These are phyloP conservation scores for Alternaria incomplexa DNA, from an alignment of 2,329 filamentous ascomycete species.

Conservation along the genomic window DNA sequence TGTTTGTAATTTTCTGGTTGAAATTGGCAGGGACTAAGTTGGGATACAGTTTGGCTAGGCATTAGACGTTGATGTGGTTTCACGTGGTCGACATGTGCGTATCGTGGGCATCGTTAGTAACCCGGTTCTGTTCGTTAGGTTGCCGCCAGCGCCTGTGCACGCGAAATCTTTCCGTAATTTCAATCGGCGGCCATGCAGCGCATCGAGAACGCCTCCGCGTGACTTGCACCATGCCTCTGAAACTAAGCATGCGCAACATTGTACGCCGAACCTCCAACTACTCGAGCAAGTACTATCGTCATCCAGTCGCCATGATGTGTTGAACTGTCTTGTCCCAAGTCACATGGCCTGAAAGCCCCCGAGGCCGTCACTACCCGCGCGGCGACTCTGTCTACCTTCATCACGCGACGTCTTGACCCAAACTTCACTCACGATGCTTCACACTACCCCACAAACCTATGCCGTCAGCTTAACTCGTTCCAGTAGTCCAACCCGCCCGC, in stretches of 20 bases:
- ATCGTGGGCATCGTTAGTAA: slow-evolving; percentile 1
- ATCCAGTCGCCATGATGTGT: neutral
- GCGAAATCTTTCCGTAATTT: slow-evolving; percentile 1
- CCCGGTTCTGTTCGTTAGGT: slow-evolving; percentile 2
- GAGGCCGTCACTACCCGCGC: neutral
- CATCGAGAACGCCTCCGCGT: neutral
- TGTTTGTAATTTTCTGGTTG: neutral
- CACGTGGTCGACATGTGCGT: neutral
- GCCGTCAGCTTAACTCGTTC: neutral
- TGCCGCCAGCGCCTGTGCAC: neutral
- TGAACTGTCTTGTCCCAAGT: neutral
- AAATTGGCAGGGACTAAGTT: neutral
- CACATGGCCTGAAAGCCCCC: neutral
- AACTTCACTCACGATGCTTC: neutral
- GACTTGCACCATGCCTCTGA: neutral
- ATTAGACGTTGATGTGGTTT: neutral
- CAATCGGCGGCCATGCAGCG: neutral
- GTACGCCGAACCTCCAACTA: neutral
- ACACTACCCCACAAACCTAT: neutral
- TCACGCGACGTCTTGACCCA: neutral
- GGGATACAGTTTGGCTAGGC: neutral
- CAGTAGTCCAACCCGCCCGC: neutral
- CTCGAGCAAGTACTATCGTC: neutral
- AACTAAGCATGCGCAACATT: neutral
- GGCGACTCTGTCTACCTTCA: neutral